Evolutionary conservation across 441 rosid species (phyloP), one percentile per base, ranked within the genome.

Genomic region (Adansonia madagascariensis): DNA sequence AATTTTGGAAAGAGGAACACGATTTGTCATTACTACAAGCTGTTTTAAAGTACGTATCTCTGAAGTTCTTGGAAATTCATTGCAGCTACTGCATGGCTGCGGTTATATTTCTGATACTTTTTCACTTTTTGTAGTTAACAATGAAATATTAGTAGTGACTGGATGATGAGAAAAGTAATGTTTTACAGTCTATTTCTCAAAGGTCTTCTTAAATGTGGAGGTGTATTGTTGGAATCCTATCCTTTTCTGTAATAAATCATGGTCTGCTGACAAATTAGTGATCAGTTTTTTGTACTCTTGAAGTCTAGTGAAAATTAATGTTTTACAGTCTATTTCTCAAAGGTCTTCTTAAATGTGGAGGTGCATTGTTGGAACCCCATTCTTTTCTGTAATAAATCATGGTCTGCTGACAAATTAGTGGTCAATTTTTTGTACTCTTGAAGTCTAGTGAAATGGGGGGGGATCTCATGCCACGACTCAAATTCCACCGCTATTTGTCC

Each of bases 1-100:
- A 86, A 79, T 81, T 83, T 81, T 97, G 99, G 99, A 97, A 92
- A 79, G 94, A 90, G 83, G 98, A 91, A 62, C 98, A 97, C 78
- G 99, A 97, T 87, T 77, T 77, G 46, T 59, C 85, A 78, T 83
- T 97, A 82, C 87, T 97, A 44, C 84, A 85, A 74, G 98, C 99
- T 27, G 95, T 97, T 39, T 79, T 89, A 55, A 97, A 91, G 99
- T 97, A 92, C 74, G 94, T 57, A 57, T 64, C 69, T 75, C 49
- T 75, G 76, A 72, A 60, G 53, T 55, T 70, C 73, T 50, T 61
- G 22, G 46, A 78, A 31, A 52, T 44, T 12, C 52, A 10, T 62
- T 52, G 73, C 64, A 24, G 71, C 71, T 20, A 66, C 53, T 11
- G 41, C 31, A 31, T 52, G n/a, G 35, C 53, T 52, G 44, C 66